phyloP scores from a whole-genome alignment of 768 basidiomycete genomes.

The Gloeophyllum trabeum region DNA sequence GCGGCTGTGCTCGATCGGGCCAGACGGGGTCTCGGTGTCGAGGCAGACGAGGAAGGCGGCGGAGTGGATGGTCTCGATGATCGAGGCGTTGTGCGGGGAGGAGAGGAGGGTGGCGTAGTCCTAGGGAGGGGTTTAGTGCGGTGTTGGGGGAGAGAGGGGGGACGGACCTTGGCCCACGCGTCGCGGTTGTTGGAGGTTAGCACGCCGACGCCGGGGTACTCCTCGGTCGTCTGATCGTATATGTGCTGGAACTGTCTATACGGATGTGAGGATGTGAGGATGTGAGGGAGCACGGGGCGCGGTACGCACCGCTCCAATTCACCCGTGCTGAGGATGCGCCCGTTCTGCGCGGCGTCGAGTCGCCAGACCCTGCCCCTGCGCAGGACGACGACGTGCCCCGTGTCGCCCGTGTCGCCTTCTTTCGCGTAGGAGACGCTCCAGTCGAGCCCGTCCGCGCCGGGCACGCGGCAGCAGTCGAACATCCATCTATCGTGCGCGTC shows the following conservation, averaged over 20 bases:
- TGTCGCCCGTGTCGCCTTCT: constrained; percentile 40
- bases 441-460: constrained; percentile 63
- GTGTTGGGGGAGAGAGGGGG: neutral
- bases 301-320: constrained; percentile 51
- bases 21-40: constrained; percentile 47
- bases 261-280: neutral
- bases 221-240: constrained; percentile 47
- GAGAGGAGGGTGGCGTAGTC: constrained; percentile 54
- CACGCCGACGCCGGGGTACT: constrained; percentile 67
- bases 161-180: constrained; percentile 72
- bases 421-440: constrained; percentile 65
- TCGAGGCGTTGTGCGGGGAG: constrained; percentile 46
- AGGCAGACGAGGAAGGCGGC: constrained; percentile 79
- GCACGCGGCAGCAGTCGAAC: constrained; percentile 84
- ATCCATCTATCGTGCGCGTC: constrained; percentile 51
- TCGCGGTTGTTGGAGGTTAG: constrained; percentile 76
- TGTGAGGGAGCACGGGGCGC: neutral
- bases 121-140: constrained; percentile 18
- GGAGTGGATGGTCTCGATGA: constrained; percentile 69
- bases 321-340: constrained; percentile 45
- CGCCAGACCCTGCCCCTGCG: constrained; percentile 82
- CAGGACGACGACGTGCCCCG: constrained; percentile 79
- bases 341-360: constrained; percentile 45
- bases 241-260: constrained; percentile 62
- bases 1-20: constrained; percentile 50